Evolutionary conservation across 2,329 filamentous ascomycete species (phyloP).

Genomic region (Bipolaris victoriae): DNA sequence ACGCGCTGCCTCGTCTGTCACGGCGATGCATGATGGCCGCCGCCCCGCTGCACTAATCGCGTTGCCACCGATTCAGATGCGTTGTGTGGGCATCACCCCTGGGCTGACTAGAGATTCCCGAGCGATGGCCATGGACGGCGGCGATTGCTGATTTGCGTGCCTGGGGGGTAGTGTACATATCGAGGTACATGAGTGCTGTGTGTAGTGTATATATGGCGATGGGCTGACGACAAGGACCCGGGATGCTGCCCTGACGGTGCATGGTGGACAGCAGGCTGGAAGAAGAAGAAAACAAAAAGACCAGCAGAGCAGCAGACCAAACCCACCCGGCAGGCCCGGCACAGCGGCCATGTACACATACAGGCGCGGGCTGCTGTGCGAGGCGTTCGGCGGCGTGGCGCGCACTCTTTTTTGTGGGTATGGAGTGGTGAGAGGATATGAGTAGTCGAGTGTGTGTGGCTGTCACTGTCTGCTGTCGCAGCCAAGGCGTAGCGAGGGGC

Average conservation of each 20-base stretch:
- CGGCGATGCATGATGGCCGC: conserved; percentile 15
- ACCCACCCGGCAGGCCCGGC: no score
- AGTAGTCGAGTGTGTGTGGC: conserved; percentile 7
- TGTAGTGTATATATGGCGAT: no score
- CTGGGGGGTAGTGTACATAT: not conserved
- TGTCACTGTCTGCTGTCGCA: conserved; percentile 1
- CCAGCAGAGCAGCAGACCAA: no score
- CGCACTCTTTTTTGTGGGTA: conserved; percentile 6
- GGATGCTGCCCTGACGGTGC: no score
- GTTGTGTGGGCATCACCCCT: conserved; percentile 7
- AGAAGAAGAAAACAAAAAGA: no score
- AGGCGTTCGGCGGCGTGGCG: conserved; percentile 17
- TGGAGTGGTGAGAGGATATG: not conserved
- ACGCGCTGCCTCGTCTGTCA: conserved; percentile 9
- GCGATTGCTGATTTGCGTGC: not conserved
- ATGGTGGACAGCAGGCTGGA: no score
- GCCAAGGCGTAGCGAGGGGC: conserved; percentile 24
- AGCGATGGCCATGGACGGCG: conserved; percentile 10
- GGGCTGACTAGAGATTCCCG: conserved; percentile 23
- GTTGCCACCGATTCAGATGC: conserved; percentile 25
- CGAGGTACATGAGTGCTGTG: no score
- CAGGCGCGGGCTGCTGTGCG: not conserved
- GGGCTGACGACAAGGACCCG: not conserved
- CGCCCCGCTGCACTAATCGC: conserved; percentile 24
- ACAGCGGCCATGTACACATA: no score